Percentiles rank a stretch among this genome's conserved stretches.
These are phyloP conservation scores for Lathyrus oleraceus DNA, from an alignment of 306 rosid genomes.

Conservation along the genomic window DNA sequence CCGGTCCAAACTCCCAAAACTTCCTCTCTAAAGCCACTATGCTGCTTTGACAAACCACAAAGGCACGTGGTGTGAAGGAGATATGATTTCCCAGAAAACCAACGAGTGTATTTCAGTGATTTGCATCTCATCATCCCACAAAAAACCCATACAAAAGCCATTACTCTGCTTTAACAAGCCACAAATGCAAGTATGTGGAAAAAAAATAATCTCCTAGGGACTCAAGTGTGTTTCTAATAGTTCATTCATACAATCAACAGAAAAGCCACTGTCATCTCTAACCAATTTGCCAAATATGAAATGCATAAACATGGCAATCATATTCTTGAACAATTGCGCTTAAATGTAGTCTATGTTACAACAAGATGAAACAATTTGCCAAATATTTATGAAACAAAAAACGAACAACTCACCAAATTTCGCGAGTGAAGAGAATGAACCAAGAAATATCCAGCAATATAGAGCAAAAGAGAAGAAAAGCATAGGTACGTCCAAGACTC, in stretches of 20 bases:
- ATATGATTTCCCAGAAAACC: too few species aligned
- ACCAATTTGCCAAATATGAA: neutral
- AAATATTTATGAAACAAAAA: neutral
- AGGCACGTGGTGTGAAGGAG: too few species aligned
- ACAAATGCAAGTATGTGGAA: too few species aligned
- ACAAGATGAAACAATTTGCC: too few species aligned
- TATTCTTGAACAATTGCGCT: neutral
- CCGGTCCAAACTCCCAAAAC: too few species aligned
- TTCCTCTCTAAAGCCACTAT: too few species aligned
- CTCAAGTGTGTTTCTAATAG: neutral
- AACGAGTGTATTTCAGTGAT: too few species aligned
- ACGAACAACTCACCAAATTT: constrained; percentile 63
- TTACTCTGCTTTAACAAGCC: too few species aligned
- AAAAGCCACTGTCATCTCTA: neutral
- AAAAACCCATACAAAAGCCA: too few species aligned
- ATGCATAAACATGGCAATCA: neutral
- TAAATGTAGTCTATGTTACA: neutral
- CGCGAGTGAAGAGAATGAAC: constrained; percentile 75
- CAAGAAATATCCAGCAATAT: constrained; percentile 72
- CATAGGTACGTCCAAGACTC: constrained; percentile 94
- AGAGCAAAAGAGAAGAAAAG: constrained; percentile 76
- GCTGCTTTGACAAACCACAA: too few species aligned
- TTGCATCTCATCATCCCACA: too few species aligned
- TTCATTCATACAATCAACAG: neutral
- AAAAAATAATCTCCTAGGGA: neutral